phyloP scores from a whole-genome alignment of 2,329 filamentous ascomycete species.

The Dryadomyces quercus-mongolicae region DNA sequence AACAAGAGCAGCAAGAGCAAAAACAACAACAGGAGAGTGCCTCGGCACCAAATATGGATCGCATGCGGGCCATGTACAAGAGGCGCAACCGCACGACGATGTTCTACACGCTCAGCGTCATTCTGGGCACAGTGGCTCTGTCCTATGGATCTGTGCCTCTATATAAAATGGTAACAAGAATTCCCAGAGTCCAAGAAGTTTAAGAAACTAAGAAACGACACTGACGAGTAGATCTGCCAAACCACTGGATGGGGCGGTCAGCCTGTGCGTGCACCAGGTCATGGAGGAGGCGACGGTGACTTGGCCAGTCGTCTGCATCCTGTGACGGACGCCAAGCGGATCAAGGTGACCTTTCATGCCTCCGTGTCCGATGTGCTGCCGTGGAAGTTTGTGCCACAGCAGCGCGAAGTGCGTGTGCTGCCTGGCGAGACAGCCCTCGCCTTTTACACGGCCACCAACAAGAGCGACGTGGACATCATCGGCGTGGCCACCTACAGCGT shows the following conservation, averaged over 20 bases:
- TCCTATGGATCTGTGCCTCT: conserved; percentile 76
- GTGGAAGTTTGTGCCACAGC: conserved; percentile 95
- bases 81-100: conserved; percentile 56
- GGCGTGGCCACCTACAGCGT: conserved; percentile 97
- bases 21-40: not conserved
- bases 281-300: conserved; percentile 47
- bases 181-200: not conserved
- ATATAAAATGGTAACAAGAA: conserved; percentile 62
- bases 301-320: conserved; percentile 68
- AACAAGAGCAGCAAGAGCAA: too few relatives aligned
- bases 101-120: conserved; percentile 61
- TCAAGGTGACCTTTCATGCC: conserved; percentile 92
- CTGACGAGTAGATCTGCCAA: conserved; percentile 54
- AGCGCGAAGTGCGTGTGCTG: conserved; percentile 88
- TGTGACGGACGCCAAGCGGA: conserved; percentile 66
- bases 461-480: conserved; percentile 83
- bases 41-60: conserved; percentile 45
- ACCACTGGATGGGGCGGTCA: conserved; percentile 88
- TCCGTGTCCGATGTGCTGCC: conserved; percentile 90
- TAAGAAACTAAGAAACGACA: not conserved
- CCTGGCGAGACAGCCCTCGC: conserved; percentile 94
- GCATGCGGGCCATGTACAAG: conserved; percentile 51
- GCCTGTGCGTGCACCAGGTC: conserved; percentile 68
- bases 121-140: conserved; percentile 66
- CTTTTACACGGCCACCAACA: conserved; percentile 96